Base-by-base conservation (phyloP, 352 stramenopile species). In the Globisporangium middletonii region DNA sequence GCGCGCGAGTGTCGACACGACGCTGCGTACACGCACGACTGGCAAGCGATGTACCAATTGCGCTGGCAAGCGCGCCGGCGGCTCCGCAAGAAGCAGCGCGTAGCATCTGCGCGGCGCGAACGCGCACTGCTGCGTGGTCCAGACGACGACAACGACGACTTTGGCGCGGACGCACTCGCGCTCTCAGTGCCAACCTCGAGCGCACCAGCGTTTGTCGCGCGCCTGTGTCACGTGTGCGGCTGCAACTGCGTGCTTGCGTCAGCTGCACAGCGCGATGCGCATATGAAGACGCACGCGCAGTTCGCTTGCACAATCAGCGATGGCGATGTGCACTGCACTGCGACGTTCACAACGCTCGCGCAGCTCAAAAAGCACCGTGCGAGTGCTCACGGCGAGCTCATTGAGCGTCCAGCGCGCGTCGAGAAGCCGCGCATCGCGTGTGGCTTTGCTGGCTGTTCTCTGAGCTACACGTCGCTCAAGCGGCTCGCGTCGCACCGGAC, bases 401-500 rank as follows among this genome's bases (percentile, higher is more conserved):
- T 30, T 27, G 38, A 28, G n/a, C 6, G 33, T 38, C 33, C 28
- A 15, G 18, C 19, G 33, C 16, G 33, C 2, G 11, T 13, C 19
- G 55, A 55, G n/a, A 67, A 64, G 33, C 30, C 30, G 12, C 55
- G 57, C 19, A 30, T 84, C 8, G 30, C 45, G 13, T 84, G 75
- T 30, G 59, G 59, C 18, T 60, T 59, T 30, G 30, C 60, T 18
- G 62, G 59, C 4, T 84, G 75, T 41, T 58, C 43, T 11, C 76
- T 75, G 65, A 75, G n/a, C 7, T 84, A 84, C 64, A 52, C 50
- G 11, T 77, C 72, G 1, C 44, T 60, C 19, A 79, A 74, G 56
- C 35, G 72, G 4, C 55, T 82, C 3, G 59, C 61, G 15, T 67
- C 64, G 9, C 75, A 84, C 47, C 59, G 67, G 3, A 59, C 69